Conservation (phyloP, 495 filamentous ascomycete species). For the Apiosordaria backusii region DNA sequence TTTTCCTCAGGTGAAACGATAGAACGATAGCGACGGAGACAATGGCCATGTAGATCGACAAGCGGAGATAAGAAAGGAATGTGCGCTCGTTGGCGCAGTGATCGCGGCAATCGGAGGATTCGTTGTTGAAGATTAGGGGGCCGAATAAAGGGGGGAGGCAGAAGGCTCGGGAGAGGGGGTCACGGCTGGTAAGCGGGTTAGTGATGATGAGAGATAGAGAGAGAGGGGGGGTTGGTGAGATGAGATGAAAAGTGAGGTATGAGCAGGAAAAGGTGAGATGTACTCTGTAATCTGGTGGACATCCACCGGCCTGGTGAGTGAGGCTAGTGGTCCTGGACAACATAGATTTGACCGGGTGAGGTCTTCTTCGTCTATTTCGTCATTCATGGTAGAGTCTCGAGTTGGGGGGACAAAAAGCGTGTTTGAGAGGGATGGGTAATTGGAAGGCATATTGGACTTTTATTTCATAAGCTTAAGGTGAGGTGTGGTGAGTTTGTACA, state of each 20-base stretch:
- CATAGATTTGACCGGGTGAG: background rate
- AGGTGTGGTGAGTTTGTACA: background rate
- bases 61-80: conserved; percentile 91
- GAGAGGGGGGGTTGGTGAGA: background rate
- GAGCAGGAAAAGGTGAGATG: background rate
- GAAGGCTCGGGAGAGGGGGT: conserved; percentile 42
- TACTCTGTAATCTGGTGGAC: background rate
- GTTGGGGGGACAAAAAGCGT: background rate
- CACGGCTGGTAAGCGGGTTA: background rate
- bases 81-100: conserved; percentile 77
- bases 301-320: background rate
- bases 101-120: conserved; percentile 79
- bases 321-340: background rate
- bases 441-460: background rate
- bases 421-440: background rate
- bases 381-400: background rate
- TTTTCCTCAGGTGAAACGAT: conserved; percentile 81
- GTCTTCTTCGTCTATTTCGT: conserved; percentile 11
- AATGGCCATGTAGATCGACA: conserved; percentile 86
- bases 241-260: background rate
- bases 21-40: conserved; percentile 86
- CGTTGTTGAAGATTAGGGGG: conserved; percentile 84
- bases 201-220: background rate
- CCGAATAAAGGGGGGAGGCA: conserved; percentile 67
- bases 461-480: background rate